These are phyloP conservation scores for Endocarpon pusillum DNA, from an alignment of 495 filamentous ascomycete genomes.

Conservation along the genomic window DNA sequence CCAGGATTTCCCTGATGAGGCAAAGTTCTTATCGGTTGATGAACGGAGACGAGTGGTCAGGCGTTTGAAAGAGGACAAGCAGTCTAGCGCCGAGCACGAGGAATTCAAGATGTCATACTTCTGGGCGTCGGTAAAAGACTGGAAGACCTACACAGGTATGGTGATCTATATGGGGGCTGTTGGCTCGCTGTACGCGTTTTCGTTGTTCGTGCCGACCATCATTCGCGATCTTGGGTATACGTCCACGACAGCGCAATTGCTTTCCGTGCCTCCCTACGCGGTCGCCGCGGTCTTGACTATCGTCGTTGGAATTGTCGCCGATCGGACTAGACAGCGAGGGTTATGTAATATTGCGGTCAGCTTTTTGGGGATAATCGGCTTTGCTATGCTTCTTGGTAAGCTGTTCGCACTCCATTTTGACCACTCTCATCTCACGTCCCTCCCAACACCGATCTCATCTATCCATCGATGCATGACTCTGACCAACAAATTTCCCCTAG, in stretches of 20 bases:
- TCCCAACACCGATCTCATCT: not conserved
- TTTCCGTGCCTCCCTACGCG: slow-evolving; percentile 83
- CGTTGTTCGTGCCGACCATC: slow-evolving; percentile 78
- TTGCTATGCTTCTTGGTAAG: slow-evolving; percentile 51
- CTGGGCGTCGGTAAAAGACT: slow-evolving; percentile 61
- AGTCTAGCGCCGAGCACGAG: slow-evolving; percentile 64
- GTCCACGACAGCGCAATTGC: slow-evolving; percentile 54
- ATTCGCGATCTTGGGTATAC: slow-evolving; percentile 56
- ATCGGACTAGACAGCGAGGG: slow-evolving; percentile 61
- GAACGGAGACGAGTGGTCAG: slow-evolving; percentile 62
- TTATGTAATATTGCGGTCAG: slow-evolving; percentile 64
- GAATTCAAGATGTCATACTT: slow-evolving; percentile 61
- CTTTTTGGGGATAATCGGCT: slow-evolving; percentile 58
- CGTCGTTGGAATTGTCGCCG: slow-evolving; percentile 56
- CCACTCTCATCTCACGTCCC: too few species aligned
- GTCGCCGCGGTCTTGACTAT: slow-evolving; percentile 64
- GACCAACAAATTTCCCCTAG: slow-evolving; percentile 2
- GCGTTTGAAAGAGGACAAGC: slow-evolving; percentile 57
- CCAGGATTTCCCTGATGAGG: slow-evolving; percentile 74
- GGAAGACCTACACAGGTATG: slow-evolving; percentile 71
- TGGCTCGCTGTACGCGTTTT: slow-evolving; percentile 71
- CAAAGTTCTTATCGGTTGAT: slow-evolving; percentile 51
- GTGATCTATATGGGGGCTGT: slow-evolving; percentile 62
- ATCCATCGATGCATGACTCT: not conserved
- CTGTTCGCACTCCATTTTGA: not conserved